Evolutionary conservation across 2,329 filamentous ascomycete genomes (phyloP).

Genomic region (Fusarium pininemorale): DNA sequence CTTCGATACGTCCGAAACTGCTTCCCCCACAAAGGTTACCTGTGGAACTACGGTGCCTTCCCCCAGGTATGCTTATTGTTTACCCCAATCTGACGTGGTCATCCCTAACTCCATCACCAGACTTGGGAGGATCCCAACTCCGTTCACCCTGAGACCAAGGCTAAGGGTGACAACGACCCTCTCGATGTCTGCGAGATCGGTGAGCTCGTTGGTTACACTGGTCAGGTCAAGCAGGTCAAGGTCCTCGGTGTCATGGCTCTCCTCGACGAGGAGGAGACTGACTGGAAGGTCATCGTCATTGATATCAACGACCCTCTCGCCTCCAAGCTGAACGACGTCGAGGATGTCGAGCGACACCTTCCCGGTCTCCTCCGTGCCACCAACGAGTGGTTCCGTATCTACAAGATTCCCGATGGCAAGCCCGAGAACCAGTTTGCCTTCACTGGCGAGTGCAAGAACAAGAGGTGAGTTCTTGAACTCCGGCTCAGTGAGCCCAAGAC

Average conservation of each 20-base stretch:
- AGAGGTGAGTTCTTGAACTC: conserved; percentile 68
- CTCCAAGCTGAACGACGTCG: conserved; percentile 95
- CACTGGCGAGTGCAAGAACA: conserved; percentile 99
- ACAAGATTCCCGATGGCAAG: conserved; percentile 99
- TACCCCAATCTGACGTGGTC: conserved; percentile 1
- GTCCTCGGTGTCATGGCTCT: conserved; percentile 99
- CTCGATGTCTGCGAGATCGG: conserved; percentile 99
- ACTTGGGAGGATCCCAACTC: conserved; percentile 99
- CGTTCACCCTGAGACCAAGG: conserved; percentile 98
- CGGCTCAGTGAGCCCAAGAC: background rate
- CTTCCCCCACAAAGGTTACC: conserved; percentile 99
- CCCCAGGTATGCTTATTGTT: conserved; percentile 74
- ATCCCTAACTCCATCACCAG: conserved; percentile 56
- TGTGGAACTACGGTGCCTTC: conserved; percentile 99
- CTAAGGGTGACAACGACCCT: conserved; percentile 99
- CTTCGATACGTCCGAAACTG: conserved; percentile 99
- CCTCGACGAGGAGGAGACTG: conserved; percentile 98
- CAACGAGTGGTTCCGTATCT: conserved; percentile 99
- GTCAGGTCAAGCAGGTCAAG: conserved; percentile 99
- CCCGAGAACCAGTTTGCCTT: conserved; percentile 99
- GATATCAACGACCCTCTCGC: conserved; percentile 98
- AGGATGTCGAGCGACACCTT: conserved; percentile 98
- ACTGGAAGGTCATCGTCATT: conserved; percentile 99
- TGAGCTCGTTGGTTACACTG: conserved; percentile 94
- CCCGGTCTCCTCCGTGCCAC: conserved; percentile 96